Conservation (phyloP, 2,329 filamentous ascomycete species). For the Cadophora luteo-olivacea region DNA sequence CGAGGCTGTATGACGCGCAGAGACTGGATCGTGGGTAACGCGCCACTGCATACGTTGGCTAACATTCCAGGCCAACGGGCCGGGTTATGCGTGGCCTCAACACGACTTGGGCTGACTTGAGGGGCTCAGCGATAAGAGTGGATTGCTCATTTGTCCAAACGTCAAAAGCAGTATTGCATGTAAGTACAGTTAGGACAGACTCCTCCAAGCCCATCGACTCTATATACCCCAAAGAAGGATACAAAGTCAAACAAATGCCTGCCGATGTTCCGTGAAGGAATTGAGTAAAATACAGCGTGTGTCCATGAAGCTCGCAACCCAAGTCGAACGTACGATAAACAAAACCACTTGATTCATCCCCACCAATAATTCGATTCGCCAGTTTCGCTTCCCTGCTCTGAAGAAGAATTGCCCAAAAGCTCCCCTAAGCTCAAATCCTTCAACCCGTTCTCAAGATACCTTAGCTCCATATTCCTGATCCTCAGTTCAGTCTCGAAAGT, state of each 20-base stretch:
- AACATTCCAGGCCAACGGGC: neutral
- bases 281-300: neutral
- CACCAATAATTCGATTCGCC: constrained; percentile 8
- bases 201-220: neutral
- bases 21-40: neutral
- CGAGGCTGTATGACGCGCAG: neutral
- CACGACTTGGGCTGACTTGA: too few relatives aligned
- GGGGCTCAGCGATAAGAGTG: too few relatives aligned
- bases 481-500: neutral
- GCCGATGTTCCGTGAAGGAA: too few relatives aligned
- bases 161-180: too few relatives aligned
- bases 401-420: neutral
- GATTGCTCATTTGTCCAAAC: too few relatives aligned
- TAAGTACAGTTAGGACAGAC: too few relatives aligned
- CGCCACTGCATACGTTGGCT: neutral
- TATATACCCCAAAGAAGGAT: neutral
- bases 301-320: neutral
- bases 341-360: neutral
- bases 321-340: neutral
- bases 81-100: too few relatives aligned
- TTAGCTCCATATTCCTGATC: neutral
- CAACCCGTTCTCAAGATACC: neutral
- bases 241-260: neutral
- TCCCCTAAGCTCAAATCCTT: neutral
- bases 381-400: neutral